Evolutionary conservation across 2,329 filamentous ascomycete species (phyloP).

Genomic region (Pezizomycotina sp.): DNA sequence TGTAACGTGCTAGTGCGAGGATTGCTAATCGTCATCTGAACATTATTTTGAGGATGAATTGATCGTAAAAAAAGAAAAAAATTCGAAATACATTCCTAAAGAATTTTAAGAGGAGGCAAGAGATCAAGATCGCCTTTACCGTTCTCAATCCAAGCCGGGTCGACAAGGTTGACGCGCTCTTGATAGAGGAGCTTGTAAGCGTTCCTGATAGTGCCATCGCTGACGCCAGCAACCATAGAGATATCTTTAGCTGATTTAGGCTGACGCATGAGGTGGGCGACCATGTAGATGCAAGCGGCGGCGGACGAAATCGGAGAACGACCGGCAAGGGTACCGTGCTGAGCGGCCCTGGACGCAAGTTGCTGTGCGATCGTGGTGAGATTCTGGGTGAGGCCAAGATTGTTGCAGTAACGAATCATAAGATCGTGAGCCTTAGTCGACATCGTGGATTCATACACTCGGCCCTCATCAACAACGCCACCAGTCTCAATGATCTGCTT

Average conservation of each 20-base stretch:
- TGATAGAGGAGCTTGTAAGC: constrained; percentile 80
- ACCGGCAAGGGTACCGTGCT: constrained; percentile 67
- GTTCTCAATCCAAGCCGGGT: constrained; percentile 55
- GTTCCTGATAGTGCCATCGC: constrained; percentile 90
- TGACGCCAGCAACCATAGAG: constrained; percentile 67
- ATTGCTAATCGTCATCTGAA: too few relatives aligned
- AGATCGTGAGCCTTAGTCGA: constrained; percentile 71
- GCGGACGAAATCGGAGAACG: constrained; percentile 88
- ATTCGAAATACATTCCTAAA: too few relatives aligned
- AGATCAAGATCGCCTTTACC: constrained; percentile 54
- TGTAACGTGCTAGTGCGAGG: too few relatives aligned
- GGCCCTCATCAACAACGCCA: constrained; percentile 27
- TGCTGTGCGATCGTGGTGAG: constrained; percentile 66
- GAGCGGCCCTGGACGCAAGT: constrained; percentile 60
- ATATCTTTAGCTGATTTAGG: constrained; percentile 73
- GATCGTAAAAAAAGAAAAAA: too few relatives aligned
- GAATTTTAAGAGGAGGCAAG: constrained; percentile 42
- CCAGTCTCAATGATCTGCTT: constrained; percentile 36
- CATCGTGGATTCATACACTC: constrained; percentile 52
- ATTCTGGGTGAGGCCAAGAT: constrained; percentile 57
- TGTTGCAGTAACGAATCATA: constrained; percentile 75
- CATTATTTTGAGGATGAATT: too few relatives aligned
- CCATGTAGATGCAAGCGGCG: constrained; percentile 92
- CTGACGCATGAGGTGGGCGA: constrained; percentile 69
- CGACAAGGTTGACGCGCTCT: constrained; percentile 56